Conservation (phyloP, 1,284 basidiomycete genomes). For the Peniophora sp. region DNA sequence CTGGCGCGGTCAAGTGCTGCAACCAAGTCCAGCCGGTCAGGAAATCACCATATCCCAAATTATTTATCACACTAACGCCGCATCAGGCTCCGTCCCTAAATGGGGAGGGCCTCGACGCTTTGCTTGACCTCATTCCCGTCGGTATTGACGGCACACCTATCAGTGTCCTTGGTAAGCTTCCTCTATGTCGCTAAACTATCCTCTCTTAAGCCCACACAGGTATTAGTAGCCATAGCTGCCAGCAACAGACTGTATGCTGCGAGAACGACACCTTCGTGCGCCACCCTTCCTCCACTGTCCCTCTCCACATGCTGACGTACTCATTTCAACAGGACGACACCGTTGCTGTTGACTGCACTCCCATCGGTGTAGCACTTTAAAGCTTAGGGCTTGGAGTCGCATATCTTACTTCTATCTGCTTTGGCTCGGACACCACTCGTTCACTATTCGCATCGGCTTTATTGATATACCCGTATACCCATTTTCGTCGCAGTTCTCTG, state of each 20-base stretch:
- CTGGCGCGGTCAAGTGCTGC: not conserved
- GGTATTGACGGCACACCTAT: slow-evolving; percentile 19
- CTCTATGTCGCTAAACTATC: too few species aligned
- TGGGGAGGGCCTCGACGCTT: not conserved
- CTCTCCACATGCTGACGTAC: not conserved
- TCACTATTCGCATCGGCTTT: too few species aligned
- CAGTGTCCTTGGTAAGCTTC: slow-evolving; percentile 9
- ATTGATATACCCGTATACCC: too few species aligned
- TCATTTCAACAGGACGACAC: not conserved
- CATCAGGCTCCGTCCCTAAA: too few species aligned
- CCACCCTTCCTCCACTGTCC: too few species aligned
- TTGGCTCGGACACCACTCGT: too few species aligned
- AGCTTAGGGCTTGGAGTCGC: too few species aligned
- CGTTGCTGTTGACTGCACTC: not conserved
- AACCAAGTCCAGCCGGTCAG: not conserved
- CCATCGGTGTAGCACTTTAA: too few species aligned
- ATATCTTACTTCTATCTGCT: too few species aligned
- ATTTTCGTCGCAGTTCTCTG: too few species aligned
- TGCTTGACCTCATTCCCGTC: slow-evolving; percentile 15
- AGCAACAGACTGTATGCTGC: not conserved
- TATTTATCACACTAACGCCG: not conserved
- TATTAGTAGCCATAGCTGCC: not conserved
- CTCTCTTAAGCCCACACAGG: not conserved
- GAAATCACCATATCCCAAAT: not conserved
- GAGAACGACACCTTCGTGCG: not conserved